A percentile compares a stretch with the other conserved stretches of the same genome.
Conservation (phyloP, 306 rosid genomes). For the Phaseolus lunatus region DNA sequence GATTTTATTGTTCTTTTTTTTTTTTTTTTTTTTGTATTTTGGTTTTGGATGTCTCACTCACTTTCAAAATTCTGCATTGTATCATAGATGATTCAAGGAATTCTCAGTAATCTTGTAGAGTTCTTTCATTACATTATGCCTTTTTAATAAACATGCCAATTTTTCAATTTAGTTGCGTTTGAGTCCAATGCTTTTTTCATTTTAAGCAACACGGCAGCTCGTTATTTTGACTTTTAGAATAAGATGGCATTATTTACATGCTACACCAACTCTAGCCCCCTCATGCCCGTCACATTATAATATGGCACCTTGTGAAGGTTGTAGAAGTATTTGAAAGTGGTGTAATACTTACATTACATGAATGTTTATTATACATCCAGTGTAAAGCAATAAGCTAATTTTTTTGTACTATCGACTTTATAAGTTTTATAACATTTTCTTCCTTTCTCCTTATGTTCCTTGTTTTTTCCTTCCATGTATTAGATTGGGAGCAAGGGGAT, state of each 20-base stretch:
- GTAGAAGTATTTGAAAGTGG: not conserved
- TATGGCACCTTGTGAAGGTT: not conserved
- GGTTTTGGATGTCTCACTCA: conserved; percentile 1
- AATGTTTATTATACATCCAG: not conserved
- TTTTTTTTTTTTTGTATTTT: not conserved
- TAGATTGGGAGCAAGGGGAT: conserved; percentile 90
- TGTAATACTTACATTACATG: not conserved
- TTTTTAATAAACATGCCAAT: not conserved
- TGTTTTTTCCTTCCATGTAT: conserved; percentile 1
- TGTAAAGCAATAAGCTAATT: not conserved
- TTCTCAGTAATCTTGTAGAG: not conserved
- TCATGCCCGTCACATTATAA: not conserved
- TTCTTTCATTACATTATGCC: not conserved
- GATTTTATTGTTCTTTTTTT: not conserved
- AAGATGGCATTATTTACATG: not conserved
- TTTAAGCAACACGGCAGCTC: not conserved
- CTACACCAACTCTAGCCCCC: conserved; percentile 13
- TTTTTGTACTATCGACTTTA: not conserved
- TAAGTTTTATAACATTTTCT: conserved; percentile 12
- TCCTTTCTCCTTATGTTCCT: conserved; percentile 10
- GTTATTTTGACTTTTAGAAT: not conserved
- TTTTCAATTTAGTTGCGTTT: conserved; percentile 1
- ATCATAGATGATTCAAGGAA: conserved; percentile 2
- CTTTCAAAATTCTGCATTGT: conserved; percentile 33
- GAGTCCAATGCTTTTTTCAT: not conserved